Conservation (phyloP, 2,329 filamentous ascomycete genomes). For the Parascedosporium putredinis region DNA sequence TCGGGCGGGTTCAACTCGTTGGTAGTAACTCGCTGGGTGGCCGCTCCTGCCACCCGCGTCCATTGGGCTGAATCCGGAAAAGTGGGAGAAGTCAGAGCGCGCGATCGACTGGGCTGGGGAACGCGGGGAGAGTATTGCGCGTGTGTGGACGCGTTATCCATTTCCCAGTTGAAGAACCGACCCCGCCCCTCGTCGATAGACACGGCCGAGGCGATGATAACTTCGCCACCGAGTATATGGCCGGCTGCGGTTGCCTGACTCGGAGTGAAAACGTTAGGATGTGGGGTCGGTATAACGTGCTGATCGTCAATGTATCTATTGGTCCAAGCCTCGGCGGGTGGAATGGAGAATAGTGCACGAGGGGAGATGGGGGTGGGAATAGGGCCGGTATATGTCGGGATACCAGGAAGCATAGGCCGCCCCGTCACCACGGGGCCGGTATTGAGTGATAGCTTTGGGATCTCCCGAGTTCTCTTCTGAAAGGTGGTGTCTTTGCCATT, state of each 20-base stretch:
- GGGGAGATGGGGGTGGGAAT: conserved; percentile 8
- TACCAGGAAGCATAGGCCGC: background rate
- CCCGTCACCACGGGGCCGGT: background rate
- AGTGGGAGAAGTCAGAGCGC: background rate
- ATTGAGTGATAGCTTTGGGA: background rate
- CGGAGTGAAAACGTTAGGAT: background rate
- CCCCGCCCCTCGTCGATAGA: background rate
- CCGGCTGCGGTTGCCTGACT: background rate
- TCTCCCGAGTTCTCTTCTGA: background rate
- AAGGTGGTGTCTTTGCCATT: background rate
- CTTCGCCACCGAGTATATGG: background rate
- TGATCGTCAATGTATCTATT: conserved; percentile 8
- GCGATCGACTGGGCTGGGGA: no score
- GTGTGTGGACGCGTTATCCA: background rate
- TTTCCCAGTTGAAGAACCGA: background rate
- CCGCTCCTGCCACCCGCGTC: background rate
- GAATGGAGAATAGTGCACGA: conserved; percentile 9
- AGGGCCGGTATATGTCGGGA: conserved; percentile 8
- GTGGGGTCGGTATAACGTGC: background rate
- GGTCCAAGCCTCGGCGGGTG: conserved; percentile 10
- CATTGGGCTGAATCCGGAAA: background rate
- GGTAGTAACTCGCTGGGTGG: background rate
- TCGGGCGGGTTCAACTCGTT: background rate
- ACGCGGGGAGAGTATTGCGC: background rate
- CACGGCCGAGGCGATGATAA: background rate